phyloP scores from a whole-genome alignment of 2,329 filamentous ascomycete species.

The Pseudopyricularia javanii region DNA sequence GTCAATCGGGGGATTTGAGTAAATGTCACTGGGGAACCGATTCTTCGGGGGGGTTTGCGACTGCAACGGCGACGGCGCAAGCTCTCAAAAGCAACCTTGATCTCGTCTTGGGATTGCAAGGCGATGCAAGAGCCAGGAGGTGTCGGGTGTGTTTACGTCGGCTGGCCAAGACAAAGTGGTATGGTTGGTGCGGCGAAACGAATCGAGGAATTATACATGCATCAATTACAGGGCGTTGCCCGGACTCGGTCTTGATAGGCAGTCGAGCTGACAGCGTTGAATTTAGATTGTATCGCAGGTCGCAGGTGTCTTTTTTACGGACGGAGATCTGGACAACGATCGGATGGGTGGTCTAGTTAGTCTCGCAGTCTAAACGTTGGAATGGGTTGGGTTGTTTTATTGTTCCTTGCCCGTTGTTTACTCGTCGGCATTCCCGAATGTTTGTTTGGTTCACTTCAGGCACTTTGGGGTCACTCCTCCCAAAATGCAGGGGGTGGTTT shows the following conservation, averaged over 20 bases:
- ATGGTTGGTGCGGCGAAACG: neutral
- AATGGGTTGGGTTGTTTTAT: neutral
- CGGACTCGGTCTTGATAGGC: neutral
- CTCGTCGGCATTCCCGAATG: neutral
- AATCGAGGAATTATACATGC: neutral
- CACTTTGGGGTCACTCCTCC: neutral
- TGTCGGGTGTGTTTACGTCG: neutral
- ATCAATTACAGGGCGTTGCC: neutral
- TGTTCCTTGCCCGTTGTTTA: neutral
- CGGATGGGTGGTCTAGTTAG: no score
- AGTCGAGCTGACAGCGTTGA: neutral
- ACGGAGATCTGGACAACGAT: no score
- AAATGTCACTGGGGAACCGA: neutral
- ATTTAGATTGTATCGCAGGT: neutral
- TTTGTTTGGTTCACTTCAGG: neutral
- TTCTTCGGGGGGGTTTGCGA: neutral
- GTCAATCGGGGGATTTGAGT: neutral
- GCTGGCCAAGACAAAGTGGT: neutral
- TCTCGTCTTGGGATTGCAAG: neutral
- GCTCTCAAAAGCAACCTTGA: neutral
- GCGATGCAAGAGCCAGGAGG: neutral
- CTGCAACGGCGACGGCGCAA: no score
- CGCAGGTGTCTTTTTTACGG: neutral
- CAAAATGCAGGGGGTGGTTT: neutral
- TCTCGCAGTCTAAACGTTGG: no score